Percentiles rank a stretch among this genome's conserved stretches.
Conservation (phyloP, 495 filamentous ascomycete species). For the Oleoguttula mirabilis region DNA sequence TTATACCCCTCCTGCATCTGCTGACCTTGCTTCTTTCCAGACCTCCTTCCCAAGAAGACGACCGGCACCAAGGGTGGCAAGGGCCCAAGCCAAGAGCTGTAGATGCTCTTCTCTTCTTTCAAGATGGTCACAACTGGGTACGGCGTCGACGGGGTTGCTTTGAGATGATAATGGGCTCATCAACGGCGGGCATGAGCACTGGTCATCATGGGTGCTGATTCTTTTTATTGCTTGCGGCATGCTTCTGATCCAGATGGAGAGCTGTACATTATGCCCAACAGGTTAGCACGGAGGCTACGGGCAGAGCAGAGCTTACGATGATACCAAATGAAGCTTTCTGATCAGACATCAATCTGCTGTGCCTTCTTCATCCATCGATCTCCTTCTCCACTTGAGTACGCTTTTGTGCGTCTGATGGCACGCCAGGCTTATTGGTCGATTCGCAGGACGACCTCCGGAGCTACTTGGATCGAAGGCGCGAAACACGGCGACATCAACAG, state of each 20-base stretch:
- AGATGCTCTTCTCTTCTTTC: conserved; percentile 43
- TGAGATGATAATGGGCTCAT: conserved; percentile 19
- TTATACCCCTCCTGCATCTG: conserved; percentile 1
- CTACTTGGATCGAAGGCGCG: too few species aligned
- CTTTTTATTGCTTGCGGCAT: conserved; percentile 8
- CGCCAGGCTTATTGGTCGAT: too few species aligned
- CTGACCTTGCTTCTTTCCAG: conserved; percentile 44
- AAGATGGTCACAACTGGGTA: conserved; percentile 15
- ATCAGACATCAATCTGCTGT: conserved; percentile 7
- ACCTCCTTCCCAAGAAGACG: conserved; percentile 97
- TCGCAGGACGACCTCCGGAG: too few species aligned
- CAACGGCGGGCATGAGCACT: conserved; percentile 17
- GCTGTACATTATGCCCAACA: conserved; percentile 19
- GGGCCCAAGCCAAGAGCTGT: conserved; percentile 83
- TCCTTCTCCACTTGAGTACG: too few species aligned
- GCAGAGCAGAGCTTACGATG: conserved; percentile 18
- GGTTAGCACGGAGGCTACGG: conserved; percentile 3
- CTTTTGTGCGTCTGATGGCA: too few species aligned
- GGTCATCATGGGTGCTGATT: conserved; percentile 6
- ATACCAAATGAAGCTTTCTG: conserved; percentile 19
- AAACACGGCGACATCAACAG: too few species aligned
- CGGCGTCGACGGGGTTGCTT: conserved; percentile 12
- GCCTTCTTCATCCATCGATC: not conserved
- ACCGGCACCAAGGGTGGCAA: conserved; percentile 66
- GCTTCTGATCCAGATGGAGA: conserved; percentile 6